Percentiles rank a stretch among this genome's conserved stretches.
These are phyloP conservation scores for Podaxis sp. DNA, from an alignment of 768 basidiomycete species.

Conservation along the genomic window DNA sequence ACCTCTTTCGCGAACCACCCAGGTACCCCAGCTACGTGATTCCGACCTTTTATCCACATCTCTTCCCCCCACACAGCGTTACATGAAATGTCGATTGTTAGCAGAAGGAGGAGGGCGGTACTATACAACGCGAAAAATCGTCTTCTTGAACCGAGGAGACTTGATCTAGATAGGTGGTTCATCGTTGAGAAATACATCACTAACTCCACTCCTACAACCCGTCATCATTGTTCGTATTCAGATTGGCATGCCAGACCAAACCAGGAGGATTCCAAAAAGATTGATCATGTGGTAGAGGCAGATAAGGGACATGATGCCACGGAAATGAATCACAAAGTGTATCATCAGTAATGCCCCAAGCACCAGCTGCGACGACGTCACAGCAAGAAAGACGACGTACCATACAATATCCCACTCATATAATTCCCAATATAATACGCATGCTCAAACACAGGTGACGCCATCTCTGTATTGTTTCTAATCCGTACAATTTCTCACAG, in stretches of 20 bases:
- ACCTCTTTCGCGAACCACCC: constrained; percentile 26
- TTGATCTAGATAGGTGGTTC: constrained; percentile 14
- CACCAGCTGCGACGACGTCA: not conserved
- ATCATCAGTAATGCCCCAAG: not conserved
- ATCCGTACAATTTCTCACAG: not conserved
- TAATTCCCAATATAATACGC: constrained; percentile 32
- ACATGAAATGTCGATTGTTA: constrained; percentile 28
- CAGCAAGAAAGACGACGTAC: constrained; percentile 18
- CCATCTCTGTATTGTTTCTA: not conserved
- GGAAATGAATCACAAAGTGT: not conserved
- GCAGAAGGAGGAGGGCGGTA: constrained; percentile 26
- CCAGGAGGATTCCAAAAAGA: not conserved
- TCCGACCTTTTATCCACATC: constrained; percentile 32
- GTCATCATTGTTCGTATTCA: not conserved
- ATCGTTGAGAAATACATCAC: constrained; percentile 29
- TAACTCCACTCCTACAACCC: constrained; percentile 25
- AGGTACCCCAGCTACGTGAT: constrained; percentile 26
- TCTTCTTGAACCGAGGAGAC: constrained; percentile 1
- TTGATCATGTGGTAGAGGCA: not conserved
- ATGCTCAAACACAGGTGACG: constrained; percentile 25
- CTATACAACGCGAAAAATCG: constrained; percentile 31
- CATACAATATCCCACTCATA: constrained; percentile 31
- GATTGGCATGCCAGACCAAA: not conserved
- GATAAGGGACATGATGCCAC: not conserved
- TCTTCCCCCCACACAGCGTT: constrained; percentile 32